Conservation (phyloP, 805 yeast genomes). For the Yarrowia sp. region DNA sequence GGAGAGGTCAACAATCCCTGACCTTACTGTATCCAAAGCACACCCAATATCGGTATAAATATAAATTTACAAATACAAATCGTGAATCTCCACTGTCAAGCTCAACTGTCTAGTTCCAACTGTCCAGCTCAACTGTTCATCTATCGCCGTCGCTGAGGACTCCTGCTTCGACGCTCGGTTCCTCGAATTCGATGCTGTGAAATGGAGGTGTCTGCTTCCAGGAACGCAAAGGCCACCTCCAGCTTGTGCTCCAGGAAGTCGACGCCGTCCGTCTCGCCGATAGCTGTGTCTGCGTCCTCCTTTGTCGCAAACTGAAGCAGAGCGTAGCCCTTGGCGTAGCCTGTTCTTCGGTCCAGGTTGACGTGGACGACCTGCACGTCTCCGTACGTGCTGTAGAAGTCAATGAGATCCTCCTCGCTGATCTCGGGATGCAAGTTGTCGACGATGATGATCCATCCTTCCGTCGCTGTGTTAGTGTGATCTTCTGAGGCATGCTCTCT, state of each 20-base stretch:
- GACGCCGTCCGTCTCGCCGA: constrained; percentile 37
- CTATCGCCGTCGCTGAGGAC: background rate
- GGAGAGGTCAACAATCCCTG: too few relatives aligned
- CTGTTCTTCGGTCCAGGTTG: constrained; percentile 46
- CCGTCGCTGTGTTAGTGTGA: constrained; percentile 38
- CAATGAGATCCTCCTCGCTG: constrained; percentile 46
- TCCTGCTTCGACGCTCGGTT: constrained; percentile 12
- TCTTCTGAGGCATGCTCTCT: background rate
- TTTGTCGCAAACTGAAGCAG: constrained; percentile 41
- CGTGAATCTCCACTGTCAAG: too few relatives aligned
- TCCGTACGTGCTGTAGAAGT: constrained; percentile 46
- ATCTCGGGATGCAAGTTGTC: constrained; percentile 48
- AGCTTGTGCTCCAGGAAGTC: constrained; percentile 41
- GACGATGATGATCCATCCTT: constrained; percentile 46
- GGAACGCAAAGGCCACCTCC: constrained; percentile 44
- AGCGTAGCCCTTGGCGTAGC: constrained; percentile 46
- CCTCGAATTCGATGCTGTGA: constrained; percentile 13
- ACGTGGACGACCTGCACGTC: constrained; percentile 42
- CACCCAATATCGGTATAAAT: background rate
- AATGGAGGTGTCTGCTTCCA: constrained; percentile 22
- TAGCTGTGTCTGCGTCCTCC: constrained; percentile 42
- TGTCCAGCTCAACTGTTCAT: background rate
- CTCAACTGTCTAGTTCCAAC: too few relatives aligned
- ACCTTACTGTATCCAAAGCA: too few relatives aligned
- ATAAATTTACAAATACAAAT: background rate